Percentiles rank a stretch among this genome's conserved stretches.
Conservation (phyloP, 768 basidiomycete genomes). For the Cystofilobasidium ferigula region DNA sequence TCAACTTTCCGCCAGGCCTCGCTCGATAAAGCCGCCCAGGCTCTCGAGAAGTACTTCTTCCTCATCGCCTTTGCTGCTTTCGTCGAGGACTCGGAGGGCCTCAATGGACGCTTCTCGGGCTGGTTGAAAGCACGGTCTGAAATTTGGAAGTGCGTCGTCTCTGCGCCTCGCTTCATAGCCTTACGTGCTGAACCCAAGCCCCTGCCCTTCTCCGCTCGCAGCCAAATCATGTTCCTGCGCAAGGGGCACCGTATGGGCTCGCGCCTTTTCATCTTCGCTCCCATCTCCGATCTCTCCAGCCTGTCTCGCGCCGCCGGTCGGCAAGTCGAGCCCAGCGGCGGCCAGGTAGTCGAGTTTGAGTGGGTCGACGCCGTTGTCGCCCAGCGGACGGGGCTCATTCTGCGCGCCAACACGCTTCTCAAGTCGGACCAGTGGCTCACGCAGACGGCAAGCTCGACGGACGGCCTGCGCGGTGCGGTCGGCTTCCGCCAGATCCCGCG, state of each 20-base stretch:
- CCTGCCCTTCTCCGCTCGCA: slow-evolving; percentile 33
- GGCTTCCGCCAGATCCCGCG: slow-evolving; percentile 79
- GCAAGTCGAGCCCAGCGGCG: slow-evolving; percentile 60
- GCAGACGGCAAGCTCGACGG: slow-evolving; percentile 33
- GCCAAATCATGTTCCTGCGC: slow-evolving; percentile 76
- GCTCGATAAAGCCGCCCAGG: slow-evolving; percentile 57
- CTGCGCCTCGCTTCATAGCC: neutral
- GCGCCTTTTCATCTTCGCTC: slow-evolving; percentile 77
- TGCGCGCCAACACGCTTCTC: slow-evolving; percentile 76
- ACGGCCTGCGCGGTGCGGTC: slow-evolving; percentile 75
- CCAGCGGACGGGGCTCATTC: slow-evolving; percentile 86
- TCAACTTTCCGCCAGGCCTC: slow-evolving; percentile 43
- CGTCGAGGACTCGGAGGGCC: slow-evolving; percentile 51
- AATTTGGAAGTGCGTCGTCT: slow-evolving; percentile 68
- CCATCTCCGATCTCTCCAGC: slow-evolving; percentile 73
- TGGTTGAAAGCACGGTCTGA: slow-evolving; percentile 86
- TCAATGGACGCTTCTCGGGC: slow-evolving; percentile 58
- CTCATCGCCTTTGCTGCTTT: slow-evolving; percentile 87
- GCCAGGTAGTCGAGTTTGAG: slow-evolving; percentile 83
- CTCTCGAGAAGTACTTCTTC: slow-evolving; percentile 90
- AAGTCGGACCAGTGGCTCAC: slow-evolving; percentile 87
- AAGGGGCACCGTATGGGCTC: slow-evolving; percentile 57
- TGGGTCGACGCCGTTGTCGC: slow-evolving; percentile 89
- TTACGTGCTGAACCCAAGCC: neutral
- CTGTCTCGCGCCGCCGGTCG: slow-evolving; percentile 48